These are phyloP conservation scores for Puccinia polysora DNA, from an alignment of 1,284 basidiomycete genomes.

Conservation along the genomic window DNA sequence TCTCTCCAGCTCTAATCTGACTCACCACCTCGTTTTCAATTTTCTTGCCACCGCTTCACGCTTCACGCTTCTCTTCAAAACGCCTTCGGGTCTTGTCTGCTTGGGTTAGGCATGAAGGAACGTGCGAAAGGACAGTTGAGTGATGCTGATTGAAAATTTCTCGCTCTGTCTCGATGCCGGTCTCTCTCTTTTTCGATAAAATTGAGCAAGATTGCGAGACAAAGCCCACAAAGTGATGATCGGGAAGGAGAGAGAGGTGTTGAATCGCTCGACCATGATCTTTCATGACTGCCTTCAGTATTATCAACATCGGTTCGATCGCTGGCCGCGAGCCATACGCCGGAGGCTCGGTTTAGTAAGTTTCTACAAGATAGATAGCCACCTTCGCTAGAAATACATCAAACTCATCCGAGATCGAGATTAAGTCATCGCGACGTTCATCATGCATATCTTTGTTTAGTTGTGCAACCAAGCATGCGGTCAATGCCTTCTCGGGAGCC, in stretches of 20 bases:
- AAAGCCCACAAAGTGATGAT: neutral
- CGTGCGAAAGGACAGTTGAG: conserved; percentile 69
- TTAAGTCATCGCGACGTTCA: conserved; percentile 27
- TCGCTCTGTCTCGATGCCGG: too few species aligned
- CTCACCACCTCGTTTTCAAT: neutral
- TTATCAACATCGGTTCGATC: conserved; percentile 93
- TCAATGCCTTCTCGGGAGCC: conserved; percentile 78
- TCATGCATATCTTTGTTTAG: conserved; percentile 49
- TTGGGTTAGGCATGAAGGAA: conserved; percentile 73
- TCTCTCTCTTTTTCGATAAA: too few species aligned
- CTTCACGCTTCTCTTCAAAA: neutral
- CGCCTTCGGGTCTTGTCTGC: neutral
- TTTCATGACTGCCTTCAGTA: conserved; percentile 49
- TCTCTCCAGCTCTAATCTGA: too few species aligned
- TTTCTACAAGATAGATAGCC: conserved; percentile 46
- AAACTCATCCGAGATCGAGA: neutral
- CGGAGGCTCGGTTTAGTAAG: conserved; percentile 64
- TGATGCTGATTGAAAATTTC: neutral
- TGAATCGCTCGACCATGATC: too few species aligned
- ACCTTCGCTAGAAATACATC: neutral
- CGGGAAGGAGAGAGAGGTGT: neutral
- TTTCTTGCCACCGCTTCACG: conserved; percentile 11
- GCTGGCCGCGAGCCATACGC: conserved; percentile 86
- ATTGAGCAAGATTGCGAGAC: too few species aligned
- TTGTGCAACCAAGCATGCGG: conserved; percentile 80